Conservation (phyloP, 495 filamentous ascomycete species). For the Wilcoxina mikolae region DNA sequence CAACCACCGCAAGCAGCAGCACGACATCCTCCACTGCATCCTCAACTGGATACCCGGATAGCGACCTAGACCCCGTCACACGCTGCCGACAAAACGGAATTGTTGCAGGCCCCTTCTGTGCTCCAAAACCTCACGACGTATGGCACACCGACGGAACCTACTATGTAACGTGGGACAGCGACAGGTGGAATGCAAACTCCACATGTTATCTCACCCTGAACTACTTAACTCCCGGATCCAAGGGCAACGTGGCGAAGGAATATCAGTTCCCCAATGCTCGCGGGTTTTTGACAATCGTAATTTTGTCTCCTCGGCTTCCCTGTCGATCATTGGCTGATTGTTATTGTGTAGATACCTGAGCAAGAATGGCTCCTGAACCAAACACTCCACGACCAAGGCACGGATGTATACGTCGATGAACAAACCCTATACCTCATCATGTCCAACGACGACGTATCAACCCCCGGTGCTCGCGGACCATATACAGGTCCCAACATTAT, state of each 20-base stretch:
- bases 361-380: conserved; percentile 20
- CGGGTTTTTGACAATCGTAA: conserved; percentile 6
- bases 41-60: background rate
- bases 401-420: background rate
- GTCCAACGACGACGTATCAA: conserved; percentile 1
- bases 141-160: conserved; percentile 20
- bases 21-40: background rate
- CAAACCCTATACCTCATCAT: conserved; percentile 21
- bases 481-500: conserved; percentile 15
- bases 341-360: conserved; percentile 1
- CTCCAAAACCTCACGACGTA: conserved; percentile 11
- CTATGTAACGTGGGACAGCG: conserved; percentile 24
- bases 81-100: conserved; percentile 13
- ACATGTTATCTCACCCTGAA: conserved; percentile 17
- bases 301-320: background rate
- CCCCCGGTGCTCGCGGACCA: background rate
- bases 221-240: conserved; percentile 9
- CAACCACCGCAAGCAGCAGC: background rate
- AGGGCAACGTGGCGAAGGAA: conserved; percentile 11
- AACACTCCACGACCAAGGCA: conserved; percentile 11
- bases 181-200: conserved; percentile 17
- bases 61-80: background rate
- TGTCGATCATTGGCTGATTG: background rate
- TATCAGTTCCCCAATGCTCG: conserved; percentile 13
- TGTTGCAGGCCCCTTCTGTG: conserved; percentile 16